A percentile compares a stretch with the other conserved stretches of the same genome.
phyloP scores from a whole-genome alignment of 331 rosid genomes.

The Stylosanthes scabra region DNA sequence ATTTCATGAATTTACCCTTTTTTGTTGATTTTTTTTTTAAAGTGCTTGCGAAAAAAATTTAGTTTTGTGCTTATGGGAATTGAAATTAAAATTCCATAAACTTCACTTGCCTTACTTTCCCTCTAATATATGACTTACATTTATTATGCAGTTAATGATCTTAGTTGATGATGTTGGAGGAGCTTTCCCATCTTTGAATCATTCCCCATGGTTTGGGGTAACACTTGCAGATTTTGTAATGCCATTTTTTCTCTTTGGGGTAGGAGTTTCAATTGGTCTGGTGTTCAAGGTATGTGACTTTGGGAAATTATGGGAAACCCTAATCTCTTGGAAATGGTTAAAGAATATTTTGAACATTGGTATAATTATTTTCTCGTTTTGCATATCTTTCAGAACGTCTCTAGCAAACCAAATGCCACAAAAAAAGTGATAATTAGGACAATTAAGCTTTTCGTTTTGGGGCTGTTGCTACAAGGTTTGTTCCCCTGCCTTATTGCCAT shows the following conservation, averaged over 20 bases:
- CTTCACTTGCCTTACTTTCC: background rate
- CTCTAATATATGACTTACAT: background rate
- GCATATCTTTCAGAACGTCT: constrained; percentile 57
- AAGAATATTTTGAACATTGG: constrained; percentile 14
- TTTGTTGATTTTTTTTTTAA: background rate
- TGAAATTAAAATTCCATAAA: background rate
- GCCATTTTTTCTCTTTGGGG: constrained; percentile 83
- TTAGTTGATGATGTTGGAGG: constrained; percentile 80
- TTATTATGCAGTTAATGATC: constrained; percentile 71
- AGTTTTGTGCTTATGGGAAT: too few species aligned
- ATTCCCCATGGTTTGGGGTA: constrained; percentile 88
- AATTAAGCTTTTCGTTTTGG: constrained; percentile 70
- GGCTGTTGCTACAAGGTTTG: constrained; percentile 71
- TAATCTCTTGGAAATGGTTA: background rate
- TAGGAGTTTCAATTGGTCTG: constrained; percentile 70
- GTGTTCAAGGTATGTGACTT: constrained; percentile 67
- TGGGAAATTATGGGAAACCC: background rate
- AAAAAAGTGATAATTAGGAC: constrained; percentile 64
- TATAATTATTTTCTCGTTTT: constrained; percentile 21
- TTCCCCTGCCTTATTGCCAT: constrained; percentile 22
- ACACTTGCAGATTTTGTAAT: constrained; percentile 86
- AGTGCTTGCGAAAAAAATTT: too few species aligned
- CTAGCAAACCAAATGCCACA: constrained; percentile 63
- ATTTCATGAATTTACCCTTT: background rate
- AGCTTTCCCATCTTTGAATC: constrained; percentile 78